Conservation (phyloP, 2,329 filamentous ascomycete species). For the Purpureocillium lavendulum region DNA sequence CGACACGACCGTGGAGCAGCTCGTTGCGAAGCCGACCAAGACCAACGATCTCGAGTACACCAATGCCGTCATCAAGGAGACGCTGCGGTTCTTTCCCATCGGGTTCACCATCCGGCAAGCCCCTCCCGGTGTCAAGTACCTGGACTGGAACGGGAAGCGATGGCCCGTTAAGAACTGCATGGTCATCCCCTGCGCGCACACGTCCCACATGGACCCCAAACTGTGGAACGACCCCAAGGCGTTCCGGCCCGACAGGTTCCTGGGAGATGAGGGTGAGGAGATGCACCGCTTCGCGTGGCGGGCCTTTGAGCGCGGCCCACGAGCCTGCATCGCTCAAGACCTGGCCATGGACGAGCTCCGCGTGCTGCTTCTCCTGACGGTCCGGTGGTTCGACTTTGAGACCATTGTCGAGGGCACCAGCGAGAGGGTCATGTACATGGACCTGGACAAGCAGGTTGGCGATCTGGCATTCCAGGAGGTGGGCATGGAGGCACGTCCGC, state of each 20-base stretch:
- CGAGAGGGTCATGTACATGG: constrained; percentile 9
- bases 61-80: constrained; percentile 44
- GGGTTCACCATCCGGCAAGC: constrained; percentile 31
- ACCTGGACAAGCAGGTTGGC: constrained; percentile 7
- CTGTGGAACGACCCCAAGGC: constrained; percentile 27
- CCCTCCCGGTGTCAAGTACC: constrained; percentile 21
- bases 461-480: constrained; percentile 10
- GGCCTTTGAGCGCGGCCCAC: constrained; percentile 26
- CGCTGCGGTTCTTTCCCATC: constrained; percentile 41
- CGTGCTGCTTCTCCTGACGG: constrained; percentile 12
- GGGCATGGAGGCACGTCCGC: constrained; percentile 9
- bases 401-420: constrained; percentile 6
- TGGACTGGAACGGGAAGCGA: constrained; percentile 26
- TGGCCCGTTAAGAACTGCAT: constrained; percentile 26
- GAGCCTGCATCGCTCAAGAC: constrained; percentile 25
- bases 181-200: constrained; percentile 9
- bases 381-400: constrained; percentile 11
- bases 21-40: constrained; percentile 31
- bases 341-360: constrained; percentile 22
- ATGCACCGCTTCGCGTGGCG: constrained; percentile 10
- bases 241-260: constrained; percentile 33
- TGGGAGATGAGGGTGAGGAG: constrained; percentile 9
- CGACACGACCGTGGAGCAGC: constrained; percentile 22
- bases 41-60: constrained; percentile 43
- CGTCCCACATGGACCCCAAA: constrained; percentile 19